These are phyloP conservation scores for Quercus wislizeni DNA, from an alignment of 306 rosid species.

Conservation along the genomic window DNA sequence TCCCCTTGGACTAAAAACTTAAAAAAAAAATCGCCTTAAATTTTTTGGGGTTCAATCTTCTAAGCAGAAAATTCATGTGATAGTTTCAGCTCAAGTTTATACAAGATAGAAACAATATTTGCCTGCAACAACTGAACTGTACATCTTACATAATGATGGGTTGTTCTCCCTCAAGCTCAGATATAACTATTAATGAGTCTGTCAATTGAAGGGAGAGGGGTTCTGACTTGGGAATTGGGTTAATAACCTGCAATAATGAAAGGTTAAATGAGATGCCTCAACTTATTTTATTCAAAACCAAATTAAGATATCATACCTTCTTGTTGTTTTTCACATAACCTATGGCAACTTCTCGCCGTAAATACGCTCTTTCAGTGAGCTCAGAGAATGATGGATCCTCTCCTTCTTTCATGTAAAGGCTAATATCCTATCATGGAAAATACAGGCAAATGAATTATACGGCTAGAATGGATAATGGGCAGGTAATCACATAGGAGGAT, in stretches of 20 bases:
- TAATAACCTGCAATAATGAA: slow-evolving; percentile 66
- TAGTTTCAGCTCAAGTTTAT: slow-evolving; percentile 1
- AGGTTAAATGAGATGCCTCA: slow-evolving; percentile 21
- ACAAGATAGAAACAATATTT: not conserved
- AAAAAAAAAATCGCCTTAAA: not conserved
- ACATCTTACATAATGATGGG: slow-evolving; percentile 38
- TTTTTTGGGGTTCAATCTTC: not conserved
- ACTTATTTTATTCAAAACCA: slow-evolving; percentile 2
- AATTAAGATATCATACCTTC: slow-evolving; percentile 49
- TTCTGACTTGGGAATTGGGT: slow-evolving; percentile 79
- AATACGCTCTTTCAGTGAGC: slow-evolving; percentile 77
- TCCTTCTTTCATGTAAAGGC: slow-evolving; percentile 83
- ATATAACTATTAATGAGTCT: slow-evolving; percentile 84
- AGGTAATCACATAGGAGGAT: not conserved
- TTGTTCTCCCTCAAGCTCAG: slow-evolving; percentile 92
- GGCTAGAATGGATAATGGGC: slow-evolving; percentile 10
- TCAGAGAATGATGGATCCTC: slow-evolving; percentile 84
- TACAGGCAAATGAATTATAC: slow-evolving; percentile 7
- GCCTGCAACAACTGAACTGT: slow-evolving; percentile 2
- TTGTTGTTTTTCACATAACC: slow-evolving; percentile 82
- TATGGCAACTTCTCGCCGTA: slow-evolving; percentile 91
- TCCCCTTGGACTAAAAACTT: not conserved
- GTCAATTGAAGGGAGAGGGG: slow-evolving; percentile 74
- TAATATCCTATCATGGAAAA: slow-evolving; percentile 52
- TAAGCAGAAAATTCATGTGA: not conserved